phyloP scores from a whole-genome alignment of 257 asterid genomes.

The Eucommia ulmoides region DNA sequence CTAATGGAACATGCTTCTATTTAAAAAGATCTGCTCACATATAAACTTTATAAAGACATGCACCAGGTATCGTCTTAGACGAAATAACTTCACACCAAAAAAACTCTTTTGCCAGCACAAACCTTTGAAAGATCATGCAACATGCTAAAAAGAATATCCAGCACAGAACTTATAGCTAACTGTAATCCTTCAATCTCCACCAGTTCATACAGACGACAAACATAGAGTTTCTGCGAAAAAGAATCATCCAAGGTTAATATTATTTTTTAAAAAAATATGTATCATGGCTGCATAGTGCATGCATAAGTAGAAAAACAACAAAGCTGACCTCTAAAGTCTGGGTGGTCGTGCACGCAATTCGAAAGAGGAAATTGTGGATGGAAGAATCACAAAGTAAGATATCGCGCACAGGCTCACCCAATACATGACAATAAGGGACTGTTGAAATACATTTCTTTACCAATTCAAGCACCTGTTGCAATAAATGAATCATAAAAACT shows the following conservation, averaged over 20 bases:
- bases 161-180: constrained; percentile 47
- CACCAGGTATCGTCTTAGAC: too few species aligned
- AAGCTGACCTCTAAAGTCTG: constrained; percentile 63
- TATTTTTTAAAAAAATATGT: too few species aligned
- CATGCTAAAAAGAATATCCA: constrained; percentile 65
- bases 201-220: constrained; percentile 61
- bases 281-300: neutral
- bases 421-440: constrained; percentile 31
- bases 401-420: constrained; percentile 51
- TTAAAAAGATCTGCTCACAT: too few species aligned
- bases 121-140: constrained; percentile 54
- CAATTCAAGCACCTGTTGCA: constrained; percentile 65
- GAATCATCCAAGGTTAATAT: too few species aligned
- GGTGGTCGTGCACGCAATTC: constrained; percentile 71
- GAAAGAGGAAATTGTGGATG: constrained; percentile 63
- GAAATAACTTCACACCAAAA: too few species aligned
- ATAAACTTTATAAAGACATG: too few species aligned
- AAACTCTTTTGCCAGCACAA: too few species aligned
- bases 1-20: too few species aligned
- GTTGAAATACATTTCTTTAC: constrained; percentile 54
- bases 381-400: constrained; percentile 70
- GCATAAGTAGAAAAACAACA: constrained; percentile 12
- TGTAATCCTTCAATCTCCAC: constrained; percentile 83
- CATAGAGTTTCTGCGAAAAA: constrained; percentile 66
- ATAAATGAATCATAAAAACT: constrained; percentile 4